Conservation (phyloP, 495 filamentous ascomycete genomes). For the Penicillium samsonianum region DNA sequence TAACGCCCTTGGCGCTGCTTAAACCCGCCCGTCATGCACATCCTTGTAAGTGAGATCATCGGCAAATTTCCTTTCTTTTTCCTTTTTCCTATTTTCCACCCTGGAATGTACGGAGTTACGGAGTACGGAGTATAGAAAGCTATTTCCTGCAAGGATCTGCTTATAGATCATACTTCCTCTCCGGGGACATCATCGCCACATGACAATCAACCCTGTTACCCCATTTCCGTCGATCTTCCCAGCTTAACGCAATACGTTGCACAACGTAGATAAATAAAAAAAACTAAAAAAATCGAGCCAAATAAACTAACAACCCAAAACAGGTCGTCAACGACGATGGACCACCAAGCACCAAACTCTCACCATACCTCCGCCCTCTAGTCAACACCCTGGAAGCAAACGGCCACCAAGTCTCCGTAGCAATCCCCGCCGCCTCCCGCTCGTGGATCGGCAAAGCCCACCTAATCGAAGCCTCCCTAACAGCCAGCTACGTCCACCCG, state of each 20-base stretch:
- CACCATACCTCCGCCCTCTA: slow-evolving; percentile 86
- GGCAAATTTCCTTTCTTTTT: background rate
- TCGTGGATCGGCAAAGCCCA: slow-evolving; percentile 99
- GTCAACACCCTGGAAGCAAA: slow-evolving; percentile 71
- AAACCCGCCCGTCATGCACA: slow-evolving; percentile 42
- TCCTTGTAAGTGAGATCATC: slow-evolving; percentile 41
- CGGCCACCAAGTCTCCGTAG: slow-evolving; percentile 88
- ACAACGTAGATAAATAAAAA: slow-evolving; percentile 6
- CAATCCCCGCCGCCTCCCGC: slow-evolving; percentile 84
- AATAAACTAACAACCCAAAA: slow-evolving; percentile 2
- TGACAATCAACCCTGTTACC: background rate
- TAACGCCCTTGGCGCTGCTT: slow-evolving; percentile 18
- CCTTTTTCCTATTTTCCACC: background rate
- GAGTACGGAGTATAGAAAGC: background rate
- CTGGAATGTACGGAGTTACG: no score
- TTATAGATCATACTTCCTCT: background rate
- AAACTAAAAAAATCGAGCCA: background rate
- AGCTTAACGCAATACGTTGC: background rate
- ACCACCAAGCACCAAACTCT: slow-evolving; percentile 80
- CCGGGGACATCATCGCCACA: background rate
- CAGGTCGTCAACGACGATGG: slow-evolving; percentile 93
- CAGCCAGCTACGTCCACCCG: slow-evolving; percentile 78
- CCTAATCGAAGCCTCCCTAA: slow-evolving; percentile 80
- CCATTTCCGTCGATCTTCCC: background rate
- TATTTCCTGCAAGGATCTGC: background rate